phyloP scores from a whole-genome alignment of 2,329 filamentous ascomycete species.

The Fusarium tjaetaba region DNA sequence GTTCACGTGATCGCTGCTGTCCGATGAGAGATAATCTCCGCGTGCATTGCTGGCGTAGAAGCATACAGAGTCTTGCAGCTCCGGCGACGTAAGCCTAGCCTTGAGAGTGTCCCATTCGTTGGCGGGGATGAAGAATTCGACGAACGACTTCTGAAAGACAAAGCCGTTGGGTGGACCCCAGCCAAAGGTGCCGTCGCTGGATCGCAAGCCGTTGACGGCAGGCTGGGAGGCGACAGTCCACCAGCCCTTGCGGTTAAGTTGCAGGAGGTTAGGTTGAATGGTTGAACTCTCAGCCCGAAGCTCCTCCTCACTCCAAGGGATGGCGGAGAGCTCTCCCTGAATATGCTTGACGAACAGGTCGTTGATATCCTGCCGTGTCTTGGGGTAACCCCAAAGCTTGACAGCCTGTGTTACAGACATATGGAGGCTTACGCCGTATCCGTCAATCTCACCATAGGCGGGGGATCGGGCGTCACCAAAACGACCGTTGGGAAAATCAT shows the following conservation, averaged over 20 bases:
- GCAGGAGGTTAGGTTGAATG: slow-evolving; percentile 79
- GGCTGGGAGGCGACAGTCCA: slow-evolving; percentile 98
- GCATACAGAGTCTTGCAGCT: slow-evolving; percentile 74
- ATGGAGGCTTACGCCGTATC: slow-evolving; percentile 96
- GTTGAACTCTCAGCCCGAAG: slow-evolving; percentile 83
- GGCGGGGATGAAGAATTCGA: slow-evolving; percentile 89
- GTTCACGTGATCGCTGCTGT: slow-evolving; percentile 54
- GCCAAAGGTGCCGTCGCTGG: slow-evolving; percentile 81
- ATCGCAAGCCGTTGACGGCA: slow-evolving; percentile 86
- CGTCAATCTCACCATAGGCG: slow-evolving; percentile 95
- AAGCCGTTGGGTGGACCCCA: slow-evolving; percentile 95
- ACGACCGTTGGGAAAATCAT: slow-evolving; percentile 95
- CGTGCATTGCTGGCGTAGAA: slow-evolving; percentile 86
- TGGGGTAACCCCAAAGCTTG: slow-evolving; percentile 85
- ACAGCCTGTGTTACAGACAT: slow-evolving; percentile 87
- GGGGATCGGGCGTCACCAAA: slow-evolving; percentile 95
- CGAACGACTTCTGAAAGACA: slow-evolving; percentile 98
- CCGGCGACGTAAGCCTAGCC: slow-evolving; percentile 67
- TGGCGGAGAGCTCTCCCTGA: slow-evolving; percentile 78
- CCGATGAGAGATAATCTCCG: slow-evolving; percentile 82
- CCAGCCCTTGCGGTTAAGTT: slow-evolving; percentile 84
- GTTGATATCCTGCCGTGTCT: slow-evolving; percentile 76
- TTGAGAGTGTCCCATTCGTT: slow-evolving; percentile 76
- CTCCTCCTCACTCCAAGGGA: slow-evolving; percentile 94
- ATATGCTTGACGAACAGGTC: slow-evolving; percentile 84